These are phyloP conservation scores for Ceratocystis cubensis DNA, from an alignment of 2,329 filamentous ascomycete genomes.

Conservation along the genomic window DNA sequence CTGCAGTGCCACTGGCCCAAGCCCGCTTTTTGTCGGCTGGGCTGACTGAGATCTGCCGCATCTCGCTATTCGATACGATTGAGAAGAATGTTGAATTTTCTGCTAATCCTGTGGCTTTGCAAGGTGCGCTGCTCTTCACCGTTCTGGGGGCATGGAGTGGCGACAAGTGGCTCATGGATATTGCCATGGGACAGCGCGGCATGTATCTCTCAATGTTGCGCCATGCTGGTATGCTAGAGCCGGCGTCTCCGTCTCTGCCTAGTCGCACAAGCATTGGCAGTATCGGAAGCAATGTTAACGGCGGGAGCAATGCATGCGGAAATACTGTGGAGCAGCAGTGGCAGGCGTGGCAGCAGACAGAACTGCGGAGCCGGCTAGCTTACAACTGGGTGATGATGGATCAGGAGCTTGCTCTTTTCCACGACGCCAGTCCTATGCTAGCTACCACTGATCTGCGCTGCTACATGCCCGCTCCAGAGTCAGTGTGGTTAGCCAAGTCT, in stretches of 20 bases:
- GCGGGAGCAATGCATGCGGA: not conserved
- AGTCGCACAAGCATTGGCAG: constrained; percentile 40
- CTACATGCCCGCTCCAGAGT: constrained; percentile 49
- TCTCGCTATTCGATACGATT: constrained; percentile 58
- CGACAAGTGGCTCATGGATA: constrained; percentile 68
- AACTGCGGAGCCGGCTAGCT: constrained; percentile 53
- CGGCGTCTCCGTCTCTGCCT: constrained; percentile 26
- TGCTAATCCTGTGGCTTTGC: constrained; percentile 50
- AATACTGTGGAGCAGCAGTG: constrained; percentile 41
- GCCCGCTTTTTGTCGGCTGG: constrained; percentile 53
- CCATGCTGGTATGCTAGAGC: constrained; percentile 54
- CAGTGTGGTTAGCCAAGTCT: constrained; percentile 49
- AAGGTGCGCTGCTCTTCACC: constrained; percentile 55
- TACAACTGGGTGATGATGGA: constrained; percentile 67
- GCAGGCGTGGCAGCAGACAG: constrained; percentile 52
- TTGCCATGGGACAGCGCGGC: constrained; percentile 58
- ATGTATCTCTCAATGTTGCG: constrained; percentile 64
- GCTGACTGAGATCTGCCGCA: constrained; percentile 57
- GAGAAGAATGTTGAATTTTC: constrained; percentile 59
- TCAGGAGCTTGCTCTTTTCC: constrained; percentile 56
- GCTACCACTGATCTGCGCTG: constrained; percentile 52
- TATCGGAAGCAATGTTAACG: constrained; percentile 45
- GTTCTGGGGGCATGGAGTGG: constrained; percentile 60
- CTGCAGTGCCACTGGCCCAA: constrained; percentile 51
- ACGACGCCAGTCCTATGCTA: constrained; percentile 50